phyloP scores from a whole-genome alignment of 2,329 filamentous ascomycete species.

The Gnomoniopsis smithogilvyi region DNA sequence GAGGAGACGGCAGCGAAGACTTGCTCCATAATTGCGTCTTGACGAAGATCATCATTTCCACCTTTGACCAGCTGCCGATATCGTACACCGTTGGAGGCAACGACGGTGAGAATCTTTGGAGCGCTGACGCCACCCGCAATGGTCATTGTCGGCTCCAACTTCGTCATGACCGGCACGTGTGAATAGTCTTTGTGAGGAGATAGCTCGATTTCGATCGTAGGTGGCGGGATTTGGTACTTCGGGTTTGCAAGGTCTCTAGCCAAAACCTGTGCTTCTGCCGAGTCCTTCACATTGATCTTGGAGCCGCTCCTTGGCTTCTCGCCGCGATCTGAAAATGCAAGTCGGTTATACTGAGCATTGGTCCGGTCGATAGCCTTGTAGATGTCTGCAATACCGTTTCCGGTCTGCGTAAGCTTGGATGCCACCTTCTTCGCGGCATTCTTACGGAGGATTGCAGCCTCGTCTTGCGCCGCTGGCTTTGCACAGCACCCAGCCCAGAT shows the following conservation, averaged over 20 bases:
- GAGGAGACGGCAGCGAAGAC: constrained; percentile 96
- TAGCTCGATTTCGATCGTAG: constrained; percentile 82
- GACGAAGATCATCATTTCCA: constrained; percentile 90
- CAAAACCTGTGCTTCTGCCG: constrained; percentile 59
- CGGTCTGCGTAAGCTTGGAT: constrained; percentile 51
- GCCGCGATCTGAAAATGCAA: constrained; percentile 43
- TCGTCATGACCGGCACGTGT: constrained; percentile 68
- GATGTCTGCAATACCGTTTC: constrained; percentile 46
- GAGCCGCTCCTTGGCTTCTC: constrained; percentile 53
- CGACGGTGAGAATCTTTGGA: constrained; percentile 85
- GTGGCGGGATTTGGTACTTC: constrained; percentile 71
- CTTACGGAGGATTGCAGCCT: constrained; percentile 69
- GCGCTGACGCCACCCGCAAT: constrained; percentile 89
- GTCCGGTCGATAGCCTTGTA: constrained; percentile 74
- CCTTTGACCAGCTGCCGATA: constrained; percentile 96
- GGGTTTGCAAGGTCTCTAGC: constrained; percentile 55
- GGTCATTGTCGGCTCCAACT: constrained; percentile 71
- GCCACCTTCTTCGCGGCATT: constrained; percentile 69
- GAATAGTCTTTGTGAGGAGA: constrained; percentile 72
- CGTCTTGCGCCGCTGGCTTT: constrained; percentile 68
- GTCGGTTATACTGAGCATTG: constrained; percentile 61
- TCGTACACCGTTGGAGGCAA: constrained; percentile 71
- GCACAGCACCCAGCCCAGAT: constrained; percentile 80
- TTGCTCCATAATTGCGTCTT: constrained; percentile 99
- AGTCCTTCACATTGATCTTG: constrained; percentile 59